These are phyloP conservation scores for Ammopiptanthus mongolicus DNA, from an alignment of 306 rosid genomes.

Conservation along the genomic window DNA sequence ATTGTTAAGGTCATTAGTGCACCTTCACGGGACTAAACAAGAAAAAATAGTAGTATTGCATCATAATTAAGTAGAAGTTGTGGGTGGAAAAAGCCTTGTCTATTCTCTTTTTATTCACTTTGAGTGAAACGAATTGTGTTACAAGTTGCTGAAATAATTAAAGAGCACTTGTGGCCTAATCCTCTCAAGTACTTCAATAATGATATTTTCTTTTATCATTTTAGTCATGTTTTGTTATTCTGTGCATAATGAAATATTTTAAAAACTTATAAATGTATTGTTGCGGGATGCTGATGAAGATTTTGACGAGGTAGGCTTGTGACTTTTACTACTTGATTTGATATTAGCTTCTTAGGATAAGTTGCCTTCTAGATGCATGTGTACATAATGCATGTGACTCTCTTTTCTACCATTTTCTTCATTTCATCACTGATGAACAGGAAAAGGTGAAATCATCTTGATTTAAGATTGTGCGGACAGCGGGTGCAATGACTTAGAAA, in stretches of 20 bases:
- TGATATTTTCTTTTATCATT: conserved; percentile 29
- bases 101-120: not conserved
- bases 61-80: not conserved
- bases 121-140: conserved; percentile 2
- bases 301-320: conserved; percentile 32
- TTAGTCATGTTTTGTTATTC: not conserved
- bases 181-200: conserved; percentile 67
- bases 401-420: no score
- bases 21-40: not conserved
- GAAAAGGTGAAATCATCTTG: no score
- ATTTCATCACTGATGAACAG: no score
- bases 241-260: not conserved
- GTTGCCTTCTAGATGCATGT: no score
- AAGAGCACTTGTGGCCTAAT: conserved; percentile 77
- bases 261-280: not conserved
- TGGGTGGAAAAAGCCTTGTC: not conserved
- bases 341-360: not conserved
- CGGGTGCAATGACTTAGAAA: no score
- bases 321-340: not conserved
- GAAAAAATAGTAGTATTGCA: not conserved
- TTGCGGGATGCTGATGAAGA: conserved; percentile 61
- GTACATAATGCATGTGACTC: no score
- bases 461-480: no score
- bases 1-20: no score
- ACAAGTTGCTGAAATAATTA: conserved; percentile 66